Percentiles rank a stretch among this genome's conserved stretches.
phyloP scores from a whole-genome alignment of 176 grass and related monocot species.

The Zoysia japonica region DNA sequence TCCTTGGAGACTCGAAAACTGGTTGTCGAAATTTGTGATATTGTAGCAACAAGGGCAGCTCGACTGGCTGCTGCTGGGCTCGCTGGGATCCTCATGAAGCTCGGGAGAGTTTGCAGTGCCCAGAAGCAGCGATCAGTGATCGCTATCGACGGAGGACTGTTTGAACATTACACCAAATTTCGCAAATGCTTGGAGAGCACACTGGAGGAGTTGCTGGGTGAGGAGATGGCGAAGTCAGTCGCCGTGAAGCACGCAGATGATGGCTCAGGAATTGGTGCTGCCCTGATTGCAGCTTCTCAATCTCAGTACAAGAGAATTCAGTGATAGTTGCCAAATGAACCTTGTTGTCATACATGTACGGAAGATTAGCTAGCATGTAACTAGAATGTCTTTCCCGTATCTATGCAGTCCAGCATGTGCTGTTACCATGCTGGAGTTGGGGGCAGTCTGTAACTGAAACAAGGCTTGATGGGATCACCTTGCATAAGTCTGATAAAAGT shows the following conservation, averaged over 20 bases:
- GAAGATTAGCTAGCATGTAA: not conserved
- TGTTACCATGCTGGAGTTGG: slow-evolving; percentile 12
- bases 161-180: slow-evolving; percentile 65
- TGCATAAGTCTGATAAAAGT: slow-evolving; percentile 32
- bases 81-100: slow-evolving; percentile 79
- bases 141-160: slow-evolving; percentile 68
- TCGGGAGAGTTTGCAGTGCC: slow-evolving; percentile 47
- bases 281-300: slow-evolving; percentile 78
- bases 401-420: slow-evolving; percentile 3
- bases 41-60: slow-evolving; percentile 65
- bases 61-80: slow-evolving; percentile 74
- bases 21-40: slow-evolving; percentile 61
- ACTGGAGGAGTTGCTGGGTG: slow-evolving; percentile 60
- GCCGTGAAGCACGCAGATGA: slow-evolving; percentile 53
- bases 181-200: slow-evolving; percentile 58
- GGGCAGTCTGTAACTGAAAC: not conserved
- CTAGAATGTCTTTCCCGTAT: not conserved
- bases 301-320: slow-evolving; percentile 43
- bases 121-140: slow-evolving; percentile 57
- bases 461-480: slow-evolving; percentile 3
- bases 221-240: slow-evolving; percentile 44
- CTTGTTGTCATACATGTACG: not conserved
- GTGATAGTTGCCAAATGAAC: slow-evolving; percentile 3
- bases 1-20: slow-evolving; percentile 61
- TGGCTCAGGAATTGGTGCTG: slow-evolving; percentile 82